Conservation (phyloP, 139 green algal genomes). For the Coccomyxa sp. region DNA sequence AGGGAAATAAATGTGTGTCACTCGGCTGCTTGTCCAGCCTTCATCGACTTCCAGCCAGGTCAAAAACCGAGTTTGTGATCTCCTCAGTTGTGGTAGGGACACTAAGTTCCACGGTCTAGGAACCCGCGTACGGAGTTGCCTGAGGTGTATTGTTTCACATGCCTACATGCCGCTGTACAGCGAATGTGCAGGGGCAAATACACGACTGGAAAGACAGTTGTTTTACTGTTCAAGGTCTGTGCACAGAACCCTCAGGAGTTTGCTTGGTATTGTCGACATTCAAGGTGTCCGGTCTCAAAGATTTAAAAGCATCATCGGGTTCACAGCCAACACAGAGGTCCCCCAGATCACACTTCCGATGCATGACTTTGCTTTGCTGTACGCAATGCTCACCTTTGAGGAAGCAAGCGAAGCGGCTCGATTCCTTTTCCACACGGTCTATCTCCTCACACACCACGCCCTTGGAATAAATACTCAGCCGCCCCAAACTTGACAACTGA, state of each 20-base stretch:
- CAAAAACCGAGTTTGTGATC: background rate
- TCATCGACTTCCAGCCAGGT: background rate
- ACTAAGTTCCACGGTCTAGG: background rate
- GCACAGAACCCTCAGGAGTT: background rate
- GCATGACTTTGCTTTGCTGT: too few species aligned
- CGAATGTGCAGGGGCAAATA: too few species aligned
- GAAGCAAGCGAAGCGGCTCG: too few species aligned
- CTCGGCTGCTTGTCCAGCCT: background rate
- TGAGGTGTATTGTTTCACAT: background rate
- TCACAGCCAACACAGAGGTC: background rate
- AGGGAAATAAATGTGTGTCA: background rate
- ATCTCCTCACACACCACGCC: too few species aligned
- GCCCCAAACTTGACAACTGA: too few species aligned
- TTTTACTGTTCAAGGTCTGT: background rate
- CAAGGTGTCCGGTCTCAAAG: constrained; percentile 27
- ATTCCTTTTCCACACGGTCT: too few species aligned
- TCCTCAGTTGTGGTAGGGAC: constrained; percentile 3
- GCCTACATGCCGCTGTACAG: too few species aligned
- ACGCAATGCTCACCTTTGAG: too few species aligned
- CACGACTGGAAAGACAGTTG: too few species aligned
- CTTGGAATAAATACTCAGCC: too few species aligned
- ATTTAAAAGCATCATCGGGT: constrained; percentile 18
- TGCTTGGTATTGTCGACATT: background rate
- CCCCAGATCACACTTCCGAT: too few species aligned
- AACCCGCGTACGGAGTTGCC: background rate